A percentile compares a stretch with the other conserved stretches of the same genome.
Evolutionary conservation across 1,284 basidiomycete species (phyloP).

Genomic region (Apiotrichum sp.): DNA sequence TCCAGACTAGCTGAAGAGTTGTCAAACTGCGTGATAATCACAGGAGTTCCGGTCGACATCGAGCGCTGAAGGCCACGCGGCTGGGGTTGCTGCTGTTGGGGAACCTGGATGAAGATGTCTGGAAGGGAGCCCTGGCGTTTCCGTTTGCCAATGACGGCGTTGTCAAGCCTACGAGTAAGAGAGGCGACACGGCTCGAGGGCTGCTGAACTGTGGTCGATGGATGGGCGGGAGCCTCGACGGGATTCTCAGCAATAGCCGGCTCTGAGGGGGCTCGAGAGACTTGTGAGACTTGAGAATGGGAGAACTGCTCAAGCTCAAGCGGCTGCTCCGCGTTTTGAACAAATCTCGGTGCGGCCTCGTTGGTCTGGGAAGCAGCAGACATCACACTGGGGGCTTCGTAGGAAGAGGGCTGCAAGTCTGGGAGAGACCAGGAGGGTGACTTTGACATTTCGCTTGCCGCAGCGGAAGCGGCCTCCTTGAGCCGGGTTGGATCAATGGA

Average conservation of each 20-base stretch:
- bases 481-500: slow-evolving; percentile 15
- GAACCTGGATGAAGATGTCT: slow-evolving; percentile 9
- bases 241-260: neutral
- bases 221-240: neutral
- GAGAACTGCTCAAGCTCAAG: too few relatives aligned
- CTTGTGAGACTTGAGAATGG: too few relatives aligned
- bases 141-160: slow-evolving; percentile 5
- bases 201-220: neutral
- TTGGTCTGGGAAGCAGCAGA: neutral
- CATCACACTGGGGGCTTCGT: neutral
- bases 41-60: slow-evolving; percentile 7
- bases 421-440: neutral
- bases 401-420: neutral
- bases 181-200: neutral
- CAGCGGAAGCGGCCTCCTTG: slow-evolving; percentile 6
- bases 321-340: too few relatives aligned
- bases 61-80: slow-evolving; percentile 13
- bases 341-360: neutral
- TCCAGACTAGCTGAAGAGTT: neutral
- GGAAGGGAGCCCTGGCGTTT: slow-evolving; percentile 18
- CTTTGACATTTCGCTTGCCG: neutral
- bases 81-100: slow-evolving; percentile 1
- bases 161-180: neutral
- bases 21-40: neutral
- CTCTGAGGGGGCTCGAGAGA: neutral